A percentile compares a stretch with the other conserved stretches of the same genome.
Evolutionary conservation across 2,329 filamentous ascomycete species (phyloP).

Genomic region (Fusarium cicatricum): DNA sequence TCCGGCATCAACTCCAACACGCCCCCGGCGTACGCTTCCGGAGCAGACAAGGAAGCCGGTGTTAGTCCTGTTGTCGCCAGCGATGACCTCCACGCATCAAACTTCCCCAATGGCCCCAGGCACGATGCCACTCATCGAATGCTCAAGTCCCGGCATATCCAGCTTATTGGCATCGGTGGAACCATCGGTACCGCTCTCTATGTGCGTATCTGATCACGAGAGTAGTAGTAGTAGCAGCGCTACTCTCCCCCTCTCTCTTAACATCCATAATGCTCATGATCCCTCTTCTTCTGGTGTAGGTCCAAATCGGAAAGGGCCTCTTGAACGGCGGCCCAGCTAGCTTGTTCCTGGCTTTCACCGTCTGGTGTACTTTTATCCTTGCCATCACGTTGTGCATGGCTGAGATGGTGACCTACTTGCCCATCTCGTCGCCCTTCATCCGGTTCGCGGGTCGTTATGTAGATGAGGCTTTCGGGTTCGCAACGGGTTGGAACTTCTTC

Average conservation of each 20-base stretch:
- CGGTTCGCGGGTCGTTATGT: conserved; percentile 79
- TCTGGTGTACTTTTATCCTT: conserved; percentile 70
- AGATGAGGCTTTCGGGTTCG: conserved; percentile 78
- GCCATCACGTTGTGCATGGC: conserved; percentile 69
- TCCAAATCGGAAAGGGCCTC: conserved; percentile 65
- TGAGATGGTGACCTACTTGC: conserved; percentile 80
- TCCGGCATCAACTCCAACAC: conserved; percentile 31
- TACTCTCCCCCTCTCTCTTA: not conserved
- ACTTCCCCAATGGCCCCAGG: not conserved
- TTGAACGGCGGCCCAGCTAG: conserved; percentile 67
- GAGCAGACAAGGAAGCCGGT: conserved; percentile 26
- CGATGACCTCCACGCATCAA: not conserved
- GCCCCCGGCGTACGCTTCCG: conserved; percentile 37
- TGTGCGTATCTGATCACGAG: conserved; percentile 46
- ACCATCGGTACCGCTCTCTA: conserved; percentile 70
- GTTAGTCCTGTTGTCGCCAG: not conserved
- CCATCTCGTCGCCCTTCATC: conserved; percentile 81
- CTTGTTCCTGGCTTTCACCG: conserved; percentile 65
- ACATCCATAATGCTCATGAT: conserved; percentile 23
- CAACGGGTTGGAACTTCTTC: conserved; percentile 79
- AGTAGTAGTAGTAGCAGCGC: not conserved
- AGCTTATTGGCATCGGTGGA: conserved; percentile 69
- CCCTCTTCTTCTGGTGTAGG: conserved; percentile 43
- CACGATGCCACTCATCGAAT: conserved; percentile 55
- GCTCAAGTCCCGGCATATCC: conserved; percentile 65